A percentile compares a stretch with the other conserved stretches of the same genome.
Evolutionary conservation across 2,329 filamentous ascomycete genomes (phyloP).

Genomic region (Penicillium sp.): DNA sequence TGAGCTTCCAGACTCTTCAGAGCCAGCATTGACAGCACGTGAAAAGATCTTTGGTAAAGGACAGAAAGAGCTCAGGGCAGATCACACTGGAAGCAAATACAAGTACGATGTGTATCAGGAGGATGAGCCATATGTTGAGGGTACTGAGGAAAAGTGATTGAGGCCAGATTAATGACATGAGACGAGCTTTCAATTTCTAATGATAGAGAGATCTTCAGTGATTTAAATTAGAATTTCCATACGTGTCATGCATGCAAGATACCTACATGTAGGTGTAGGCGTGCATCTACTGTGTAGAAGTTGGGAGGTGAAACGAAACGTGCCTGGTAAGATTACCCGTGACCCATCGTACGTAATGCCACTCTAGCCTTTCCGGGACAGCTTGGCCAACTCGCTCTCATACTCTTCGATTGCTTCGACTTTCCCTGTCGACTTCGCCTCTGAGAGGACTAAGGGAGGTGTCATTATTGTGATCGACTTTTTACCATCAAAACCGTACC

Average conservation of each 20-base stretch:
- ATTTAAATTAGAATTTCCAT: neutral
- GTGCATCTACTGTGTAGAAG: neutral
- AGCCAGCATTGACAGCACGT: constrained; percentile 47
- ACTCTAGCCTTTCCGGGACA: constrained; percentile 43
- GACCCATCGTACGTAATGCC: constrained; percentile 37
- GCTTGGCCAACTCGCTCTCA: constrained; percentile 20
- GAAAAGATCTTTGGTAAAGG: constrained; percentile 64
- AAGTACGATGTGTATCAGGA: constrained; percentile 64
- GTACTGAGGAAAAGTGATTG: neutral
- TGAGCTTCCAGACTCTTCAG: constrained; percentile 31
- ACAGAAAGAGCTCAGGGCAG: constrained; percentile 55
- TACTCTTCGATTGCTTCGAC: constrained; percentile 8
- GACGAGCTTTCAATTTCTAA: neutral
- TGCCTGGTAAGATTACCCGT: constrained; percentile 12
- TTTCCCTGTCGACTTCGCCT: constrained; percentile 7
- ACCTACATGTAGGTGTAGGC: too few relatives aligned
- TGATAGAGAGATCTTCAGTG: neutral
- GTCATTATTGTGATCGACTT: constrained; percentile 15
- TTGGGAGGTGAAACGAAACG: constrained; percentile 2
- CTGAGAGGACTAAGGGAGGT: constrained; percentile 9
- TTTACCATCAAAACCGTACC: constrained; percentile 4
- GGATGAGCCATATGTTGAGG: constrained; percentile 41
- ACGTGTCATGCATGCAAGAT: neutral
- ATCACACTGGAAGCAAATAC: constrained; percentile 60
- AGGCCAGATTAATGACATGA: neutral